A percentile compares a stretch with the other conserved stretches of the same genome.
phyloP scores from a whole-genome alignment of 345 rosid genomes.

The Gossypium arboreum region DNA sequence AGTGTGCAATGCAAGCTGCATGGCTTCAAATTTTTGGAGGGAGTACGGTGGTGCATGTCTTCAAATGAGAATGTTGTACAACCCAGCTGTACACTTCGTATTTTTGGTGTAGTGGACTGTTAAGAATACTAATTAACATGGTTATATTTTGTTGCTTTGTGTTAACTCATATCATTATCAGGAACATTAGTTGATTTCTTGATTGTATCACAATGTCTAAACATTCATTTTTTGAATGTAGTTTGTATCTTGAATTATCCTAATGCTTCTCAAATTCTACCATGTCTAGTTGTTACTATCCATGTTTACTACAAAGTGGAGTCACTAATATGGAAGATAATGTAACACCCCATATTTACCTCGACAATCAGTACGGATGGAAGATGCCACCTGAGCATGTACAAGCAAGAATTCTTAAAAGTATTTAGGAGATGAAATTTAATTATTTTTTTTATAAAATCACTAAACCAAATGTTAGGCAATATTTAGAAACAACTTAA shows the following conservation, averaged over 20 bases:
- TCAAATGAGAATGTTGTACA: slow-evolving; percentile 71
- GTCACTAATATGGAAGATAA: slow-evolving; percentile 54
- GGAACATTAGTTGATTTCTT: not conserved
- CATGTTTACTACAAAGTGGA: slow-evolving; percentile 51
- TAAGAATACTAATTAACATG: slow-evolving; percentile 65
- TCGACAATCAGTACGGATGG: no score
- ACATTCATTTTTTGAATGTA: slow-evolving; percentile 13
- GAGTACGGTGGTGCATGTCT: slow-evolving; percentile 67
- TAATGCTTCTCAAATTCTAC: slow-evolving; percentile 13
- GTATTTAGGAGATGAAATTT: no score
- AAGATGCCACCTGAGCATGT: no score
- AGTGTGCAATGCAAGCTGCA: slow-evolving; percentile 20
- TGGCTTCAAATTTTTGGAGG: slow-evolving; percentile 61
- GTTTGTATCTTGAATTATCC: not conserved
- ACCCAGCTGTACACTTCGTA: slow-evolving; percentile 62
- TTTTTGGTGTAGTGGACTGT: slow-evolving; percentile 67
- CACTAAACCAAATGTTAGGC: no score
- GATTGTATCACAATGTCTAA: slow-evolving; percentile 39
- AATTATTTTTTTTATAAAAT: no score
- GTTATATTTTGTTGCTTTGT: slow-evolving; percentile 18
- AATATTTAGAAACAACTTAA: no score
- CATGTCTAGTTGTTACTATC: slow-evolving; percentile 52
- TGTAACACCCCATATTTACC: not conserved
- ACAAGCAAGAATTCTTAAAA: no score
- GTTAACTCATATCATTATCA: not conserved